Base-by-base conservation (phyloP, 2,329 filamentous ascomycete species). In the Cercospora sesami region DNA sequence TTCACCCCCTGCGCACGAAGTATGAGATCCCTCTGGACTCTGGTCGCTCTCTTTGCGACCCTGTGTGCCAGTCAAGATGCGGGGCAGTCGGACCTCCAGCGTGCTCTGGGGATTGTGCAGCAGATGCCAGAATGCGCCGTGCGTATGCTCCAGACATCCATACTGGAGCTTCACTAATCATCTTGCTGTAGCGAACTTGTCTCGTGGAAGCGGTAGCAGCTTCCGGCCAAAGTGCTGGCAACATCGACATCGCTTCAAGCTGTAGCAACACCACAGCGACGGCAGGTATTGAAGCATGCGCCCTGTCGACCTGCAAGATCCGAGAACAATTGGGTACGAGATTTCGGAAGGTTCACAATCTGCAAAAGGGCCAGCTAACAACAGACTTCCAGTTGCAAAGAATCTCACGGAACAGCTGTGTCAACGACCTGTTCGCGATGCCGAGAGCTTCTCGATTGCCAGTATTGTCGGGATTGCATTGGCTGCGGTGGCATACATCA, bases 361-460 rank as follows among this genome's bases (percentile, higher is more conserved):
- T 60, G 7, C 39, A 28, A 16, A 23, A 55, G 26, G n/a, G 2
- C 7, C 51, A 48, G 21, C 64, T 69, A 30, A 69, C 48, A 59
- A 5, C 28, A 18, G 30, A 18, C 3, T 23, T 4, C 12, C 45
- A 71, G 69, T 68, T 51, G 53, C 70, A 31, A 72, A 72, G 63
- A 72, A 70, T 28, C 33, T 71, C n/a, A 70, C 68, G 9, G 68
- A 70, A 62, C 60, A 57, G 14, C 14, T 69, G 5, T 72, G 70
- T 48, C 16, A 65, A 16, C 57, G 68, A 33, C 63, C 66, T 6
- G 60, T 62, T 3, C 65, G 68, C 16, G 39, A 69, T 16, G 42
- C 64, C 26, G 26, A 62, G 7, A 64, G 16, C 16, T 33, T 58
- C 9, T 68, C 69, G 2, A n/a, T 63, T 14, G 63, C 64, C 39